A percentile compares a stretch with the other conserved stretches of the same genome.
Conservation (phyloP, 1,139 yeast species). For the Chernovozyma sophiae-reginae region DNA sequence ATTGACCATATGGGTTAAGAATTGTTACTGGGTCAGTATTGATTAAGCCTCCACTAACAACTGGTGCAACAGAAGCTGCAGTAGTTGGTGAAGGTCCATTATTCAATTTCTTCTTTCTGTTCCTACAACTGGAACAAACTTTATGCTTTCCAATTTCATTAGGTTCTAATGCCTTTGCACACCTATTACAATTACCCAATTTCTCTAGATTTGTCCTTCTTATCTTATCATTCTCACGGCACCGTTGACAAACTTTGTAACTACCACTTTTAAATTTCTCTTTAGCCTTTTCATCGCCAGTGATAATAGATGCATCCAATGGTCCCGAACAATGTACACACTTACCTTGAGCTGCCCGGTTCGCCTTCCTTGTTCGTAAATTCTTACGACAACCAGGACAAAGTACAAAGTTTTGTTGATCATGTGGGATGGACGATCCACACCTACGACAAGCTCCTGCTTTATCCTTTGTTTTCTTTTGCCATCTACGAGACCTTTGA, state of each 20-base stretch:
- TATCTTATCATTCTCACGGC: conserved; percentile 57
- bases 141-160: conserved; percentile 50
- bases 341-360: conserved; percentile 57
- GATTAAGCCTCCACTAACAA: neutral
- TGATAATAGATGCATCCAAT: conserved; percentile 41
- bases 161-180: conserved; percentile 46
- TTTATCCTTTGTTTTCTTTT: conserved; percentile 54
- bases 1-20: conserved; percentile 2
- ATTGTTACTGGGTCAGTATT: conserved; percentile 2
- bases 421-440: conserved; percentile 50
- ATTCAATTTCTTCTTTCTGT: conserved; percentile 42
- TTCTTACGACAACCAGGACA: conserved; percentile 58
- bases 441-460: conserved; percentile 64
- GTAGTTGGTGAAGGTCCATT: conserved; percentile 4
- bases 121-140: conserved; percentile 51
- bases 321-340: conserved; percentile 70
- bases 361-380: conserved; percentile 51
- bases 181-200: conserved; percentile 58
- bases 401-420: conserved; percentile 49
- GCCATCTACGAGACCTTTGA: conserved; percentile 62
- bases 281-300: conserved; percentile 17
- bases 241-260: conserved; percentile 59
- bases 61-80: too few species aligned
- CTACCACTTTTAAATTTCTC: conserved; percentile 24
- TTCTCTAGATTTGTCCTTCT: conserved; percentile 54